Evolutionary conservation across 345 rosid species (phyloP).

Genomic region (Murraya koenigii): DNA sequence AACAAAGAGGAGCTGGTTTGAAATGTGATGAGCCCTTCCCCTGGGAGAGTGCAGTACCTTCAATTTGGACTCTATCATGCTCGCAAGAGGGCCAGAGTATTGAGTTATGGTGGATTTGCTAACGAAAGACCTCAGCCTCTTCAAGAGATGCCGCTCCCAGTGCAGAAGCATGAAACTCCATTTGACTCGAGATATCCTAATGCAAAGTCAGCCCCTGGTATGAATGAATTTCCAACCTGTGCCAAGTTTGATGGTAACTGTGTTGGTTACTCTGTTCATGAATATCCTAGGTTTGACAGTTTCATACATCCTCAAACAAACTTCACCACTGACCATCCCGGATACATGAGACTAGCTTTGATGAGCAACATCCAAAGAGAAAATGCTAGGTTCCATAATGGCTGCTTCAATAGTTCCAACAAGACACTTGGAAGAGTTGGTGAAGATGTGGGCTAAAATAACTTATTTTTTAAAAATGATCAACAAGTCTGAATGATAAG

Average conservation of each 20-base stretch:
- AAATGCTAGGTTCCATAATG: not conserved
- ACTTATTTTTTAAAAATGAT: too few relatives aligned
- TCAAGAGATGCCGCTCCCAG: too few relatives aligned
- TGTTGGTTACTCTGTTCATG: not conserved
- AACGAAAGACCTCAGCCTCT: too few relatives aligned
- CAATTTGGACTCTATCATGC: too few relatives aligned
- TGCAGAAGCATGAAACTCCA: too few relatives aligned
- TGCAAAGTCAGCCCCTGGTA: too few relatives aligned
- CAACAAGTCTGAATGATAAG: too few relatives aligned
- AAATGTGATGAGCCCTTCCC: conserved; percentile 33
- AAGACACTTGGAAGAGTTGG: not conserved
- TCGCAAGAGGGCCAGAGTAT: too few relatives aligned
- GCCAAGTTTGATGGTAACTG: not conserved
- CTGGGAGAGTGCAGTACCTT: too few relatives aligned
- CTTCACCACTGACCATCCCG: not conserved
- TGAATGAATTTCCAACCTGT: too few relatives aligned
- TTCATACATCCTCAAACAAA: not conserved
- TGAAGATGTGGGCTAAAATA: not conserved
- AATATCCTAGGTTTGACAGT: not conserved
- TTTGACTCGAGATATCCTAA: too few relatives aligned
- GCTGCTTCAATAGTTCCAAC: not conserved
- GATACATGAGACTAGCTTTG: not conserved
- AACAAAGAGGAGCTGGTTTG: conserved; percentile 47
- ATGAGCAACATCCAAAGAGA: not conserved
- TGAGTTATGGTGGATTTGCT: too few relatives aligned